Conservation (phyloP, 75 land plant genomes). For the Ceratopteris richardii region DNA sequence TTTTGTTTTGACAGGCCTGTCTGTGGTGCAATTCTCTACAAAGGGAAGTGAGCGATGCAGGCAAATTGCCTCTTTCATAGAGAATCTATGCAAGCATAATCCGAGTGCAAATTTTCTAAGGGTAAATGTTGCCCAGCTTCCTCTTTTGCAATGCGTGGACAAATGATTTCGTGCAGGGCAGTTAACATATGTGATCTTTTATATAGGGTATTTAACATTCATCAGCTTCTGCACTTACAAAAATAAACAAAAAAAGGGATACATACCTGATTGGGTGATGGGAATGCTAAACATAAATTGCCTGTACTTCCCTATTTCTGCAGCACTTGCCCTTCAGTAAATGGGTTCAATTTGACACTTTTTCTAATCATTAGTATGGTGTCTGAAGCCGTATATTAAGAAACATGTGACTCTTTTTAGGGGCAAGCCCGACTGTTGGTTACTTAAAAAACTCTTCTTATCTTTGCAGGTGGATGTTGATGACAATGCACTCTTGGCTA, state of each 20-base stretch:
- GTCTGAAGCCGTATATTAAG: neutral
- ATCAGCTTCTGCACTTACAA: neutral
- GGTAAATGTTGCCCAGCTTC: no score
- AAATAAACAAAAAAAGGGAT: no score
- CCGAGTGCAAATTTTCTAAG: slow-evolving; percentile 74
- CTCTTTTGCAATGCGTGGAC: no score
- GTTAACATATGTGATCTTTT: no score
- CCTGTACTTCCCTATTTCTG: neutral
- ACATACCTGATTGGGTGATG: no score
- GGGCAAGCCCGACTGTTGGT: no score
- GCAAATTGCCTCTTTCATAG: slow-evolving; percentile 55
- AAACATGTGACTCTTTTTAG: neutral
- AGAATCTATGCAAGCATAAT: slow-evolving; percentile 50
- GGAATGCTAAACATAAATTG: no score
- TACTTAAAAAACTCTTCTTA: no score
- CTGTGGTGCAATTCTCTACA: slow-evolving; percentile 65
- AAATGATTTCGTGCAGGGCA: no score
- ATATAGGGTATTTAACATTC: neutral
- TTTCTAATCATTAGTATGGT: no score
- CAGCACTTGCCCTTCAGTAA: neutral
- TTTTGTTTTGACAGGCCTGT: slow-evolving; percentile 52
- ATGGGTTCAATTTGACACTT: no score
- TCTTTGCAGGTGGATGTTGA: slow-evolving; percentile 45
- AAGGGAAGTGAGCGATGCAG: slow-evolving; percentile 33
- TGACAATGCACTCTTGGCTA: slow-evolving; percentile 40